Evolutionary conservation across 352 stramenopile species (phyloP), one percentile per base, ranked within the genome.

Genomic region (Globisporangium sylvaticum): DNA sequence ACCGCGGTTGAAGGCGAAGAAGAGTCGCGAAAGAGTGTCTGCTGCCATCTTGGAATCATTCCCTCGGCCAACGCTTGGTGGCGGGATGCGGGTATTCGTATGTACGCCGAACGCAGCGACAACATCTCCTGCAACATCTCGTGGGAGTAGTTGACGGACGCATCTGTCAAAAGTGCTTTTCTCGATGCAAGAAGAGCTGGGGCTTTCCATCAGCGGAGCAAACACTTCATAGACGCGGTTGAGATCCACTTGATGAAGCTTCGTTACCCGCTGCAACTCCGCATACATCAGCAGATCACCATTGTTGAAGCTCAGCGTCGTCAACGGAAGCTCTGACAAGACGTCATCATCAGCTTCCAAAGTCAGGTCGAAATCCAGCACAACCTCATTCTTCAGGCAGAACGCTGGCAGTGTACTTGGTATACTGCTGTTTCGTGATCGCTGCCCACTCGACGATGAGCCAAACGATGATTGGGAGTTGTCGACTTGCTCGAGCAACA

Each of bases 1-100:
- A 4, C 83, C 81, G 31, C 88, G 86, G 48, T 96, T 96, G 68
- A 94, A 96, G 1, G 88, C 88, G 58, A 96, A 96, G 66, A 94
- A 96, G 18, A 96, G 67, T 18, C 86, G 78, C 22, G 84, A 87
- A 0, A 95, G 73, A 0, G 70, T 87, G 61, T 91, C 85, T 8
- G 85, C 85, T 4, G 88, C 82, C 83, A 92, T 94, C 67, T 91
- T 92, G 10, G 76, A 74, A 39, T 92, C 80, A n/a, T 92, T 89
- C 14, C 75, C 74, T 34, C 78, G 75, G 3, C 82, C 81, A 4
- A 93, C 80, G 64, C 80, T 91, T 12, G 78, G 77, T 55, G 85
- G 81, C 6, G 81, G 74, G 22, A 88, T 66, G 20, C 81, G 80
- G 4, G 75, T 80, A 37, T 90, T 90, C 22, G 67, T 80, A 46